phyloP scores from a whole-genome alignment of 2,329 filamentous ascomycete species.

The Botrytis deweyae region DNA sequence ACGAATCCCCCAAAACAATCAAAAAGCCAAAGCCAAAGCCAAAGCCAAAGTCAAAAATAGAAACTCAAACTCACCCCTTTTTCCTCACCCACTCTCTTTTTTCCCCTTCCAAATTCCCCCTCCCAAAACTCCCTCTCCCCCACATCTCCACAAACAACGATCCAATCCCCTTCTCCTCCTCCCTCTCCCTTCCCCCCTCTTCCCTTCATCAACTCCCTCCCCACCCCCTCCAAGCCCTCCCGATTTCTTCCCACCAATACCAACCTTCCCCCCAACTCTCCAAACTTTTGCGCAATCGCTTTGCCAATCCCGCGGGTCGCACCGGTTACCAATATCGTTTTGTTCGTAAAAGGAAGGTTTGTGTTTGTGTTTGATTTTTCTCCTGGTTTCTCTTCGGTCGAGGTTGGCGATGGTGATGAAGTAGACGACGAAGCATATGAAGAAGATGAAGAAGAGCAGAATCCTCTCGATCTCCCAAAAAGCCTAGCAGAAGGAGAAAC shows the following conservation, averaged over 20 bases:
- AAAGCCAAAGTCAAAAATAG: background rate
- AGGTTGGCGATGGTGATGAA: background rate
- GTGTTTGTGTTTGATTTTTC: background rate
- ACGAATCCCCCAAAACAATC: too few relatives aligned
- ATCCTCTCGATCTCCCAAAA: background rate
- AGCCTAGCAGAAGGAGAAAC: background rate
- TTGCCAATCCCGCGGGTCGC: constrained; percentile 69
- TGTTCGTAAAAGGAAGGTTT: background rate
- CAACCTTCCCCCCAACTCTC: constrained; percentile 57
- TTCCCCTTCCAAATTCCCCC: constrained; percentile 1
- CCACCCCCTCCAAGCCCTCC: constrained; percentile 61
- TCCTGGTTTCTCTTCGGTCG: accelerated
- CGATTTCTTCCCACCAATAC: constrained; percentile 60
- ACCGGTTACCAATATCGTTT: constrained; percentile 61
- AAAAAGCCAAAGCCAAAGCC: background rate
- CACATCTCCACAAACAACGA: constrained; percentile 36
- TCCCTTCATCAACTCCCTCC: constrained; percentile 50
- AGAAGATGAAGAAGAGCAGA: background rate
- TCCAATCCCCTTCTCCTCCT: constrained; percentile 22
- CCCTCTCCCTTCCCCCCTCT: constrained; percentile 44
- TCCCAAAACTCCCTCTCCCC: constrained; percentile 35
- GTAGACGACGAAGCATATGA: background rate
- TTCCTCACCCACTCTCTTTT: background rate
- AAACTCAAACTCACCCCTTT: background rate
- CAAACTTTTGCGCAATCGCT: constrained; percentile 66